Conservation (phyloP, 2,329 filamentous ascomycete genomes). For the Fusarium pseudograminearum region DNA sequence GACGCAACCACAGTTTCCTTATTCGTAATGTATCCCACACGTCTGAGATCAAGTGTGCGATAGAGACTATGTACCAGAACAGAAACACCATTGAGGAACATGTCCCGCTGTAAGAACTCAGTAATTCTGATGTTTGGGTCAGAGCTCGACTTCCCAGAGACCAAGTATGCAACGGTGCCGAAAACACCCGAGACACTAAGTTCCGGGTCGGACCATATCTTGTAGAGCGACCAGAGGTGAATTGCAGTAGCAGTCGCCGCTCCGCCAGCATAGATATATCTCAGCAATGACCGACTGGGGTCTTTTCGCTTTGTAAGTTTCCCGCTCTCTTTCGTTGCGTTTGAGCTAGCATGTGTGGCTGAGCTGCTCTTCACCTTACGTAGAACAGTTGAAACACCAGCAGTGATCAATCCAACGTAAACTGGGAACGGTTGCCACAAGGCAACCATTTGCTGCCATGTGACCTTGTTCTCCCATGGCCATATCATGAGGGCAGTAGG, state of each 20-base stretch:
- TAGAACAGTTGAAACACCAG: fast-evolving
- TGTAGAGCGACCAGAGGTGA: neutral
- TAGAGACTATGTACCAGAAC: neutral
- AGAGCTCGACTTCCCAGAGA: neutral
- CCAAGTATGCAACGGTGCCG: neutral
- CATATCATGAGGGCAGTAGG: conserved; percentile 2
- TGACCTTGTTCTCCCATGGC: neutral
- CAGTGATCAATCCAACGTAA: neutral
- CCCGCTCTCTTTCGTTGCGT: fast-evolving
- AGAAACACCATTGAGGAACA: conserved; percentile 1
- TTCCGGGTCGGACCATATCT: neutral
- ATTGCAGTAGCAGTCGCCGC: neutral
- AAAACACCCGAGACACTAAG: neutral
- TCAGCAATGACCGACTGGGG: fast-evolving
- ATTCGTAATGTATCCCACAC: neutral
- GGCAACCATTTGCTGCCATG: neutral
- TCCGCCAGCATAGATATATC: neutral
- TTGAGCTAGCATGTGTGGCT: neutral
- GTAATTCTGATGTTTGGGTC: neutral
- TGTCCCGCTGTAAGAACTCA: conserved; percentile 6
- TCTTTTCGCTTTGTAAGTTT: fast-evolving
- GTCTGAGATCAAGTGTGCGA: neutral
- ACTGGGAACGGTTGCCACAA: conserved; percentile 14
- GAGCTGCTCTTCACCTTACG: fast-evolving
- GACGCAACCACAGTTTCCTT: neutral